Percentiles rank a stretch among this genome's conserved stretches.
phyloP scores from a whole-genome alignment of 306 rosid species.

The Abrus precatorius region DNA sequence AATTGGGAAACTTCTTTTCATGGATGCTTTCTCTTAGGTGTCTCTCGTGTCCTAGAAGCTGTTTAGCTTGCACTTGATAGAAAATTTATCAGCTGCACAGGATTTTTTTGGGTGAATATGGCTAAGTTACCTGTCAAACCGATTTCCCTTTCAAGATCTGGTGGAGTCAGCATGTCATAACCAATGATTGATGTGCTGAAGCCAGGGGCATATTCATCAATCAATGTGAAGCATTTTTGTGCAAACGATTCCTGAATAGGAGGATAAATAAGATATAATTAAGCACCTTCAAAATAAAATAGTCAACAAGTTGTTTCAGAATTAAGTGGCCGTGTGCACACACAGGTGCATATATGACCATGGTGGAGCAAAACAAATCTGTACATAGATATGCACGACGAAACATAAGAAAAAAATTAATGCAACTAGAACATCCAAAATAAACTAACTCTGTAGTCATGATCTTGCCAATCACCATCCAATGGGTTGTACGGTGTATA shows the following conservation, averaged over 20 bases:
- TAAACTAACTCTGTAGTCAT: slow-evolving; percentile 73
- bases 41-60: neutral
- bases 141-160: slow-evolving; percentile 93
- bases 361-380: slow-evolving; percentile 31
- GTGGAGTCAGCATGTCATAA: slow-evolving; percentile 94
- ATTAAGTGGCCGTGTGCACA: neutral
- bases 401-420: neutral
- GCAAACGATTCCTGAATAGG: slow-evolving; percentile 75
- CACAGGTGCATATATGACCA: neutral
- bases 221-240: slow-evolving; percentile 72
- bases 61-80: neutral
- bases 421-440: slow-evolving; percentile 34
- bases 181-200: slow-evolving; percentile 83
- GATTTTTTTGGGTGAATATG: neutral
- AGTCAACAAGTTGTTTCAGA: slow-evolving; percentile 20
- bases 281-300: slow-evolving; percentile 12
- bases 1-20: neutral
- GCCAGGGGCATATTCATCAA: slow-evolving; percentile 94
- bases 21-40: neutral
- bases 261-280: slow-evolving; percentile 32
- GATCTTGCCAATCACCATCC: slow-evolving; percentile 90
- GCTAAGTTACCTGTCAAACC: slow-evolving; percentile 80
- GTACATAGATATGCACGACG: neutral
- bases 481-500: slow-evolving; percentile 86
- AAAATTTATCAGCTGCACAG: neutral